Evolutionary conservation across 2,329 filamentous ascomycete species (phyloP), one percentile per base, ranked within the genome.

Genomic region (Bipolaris sorokiniana): DNA sequence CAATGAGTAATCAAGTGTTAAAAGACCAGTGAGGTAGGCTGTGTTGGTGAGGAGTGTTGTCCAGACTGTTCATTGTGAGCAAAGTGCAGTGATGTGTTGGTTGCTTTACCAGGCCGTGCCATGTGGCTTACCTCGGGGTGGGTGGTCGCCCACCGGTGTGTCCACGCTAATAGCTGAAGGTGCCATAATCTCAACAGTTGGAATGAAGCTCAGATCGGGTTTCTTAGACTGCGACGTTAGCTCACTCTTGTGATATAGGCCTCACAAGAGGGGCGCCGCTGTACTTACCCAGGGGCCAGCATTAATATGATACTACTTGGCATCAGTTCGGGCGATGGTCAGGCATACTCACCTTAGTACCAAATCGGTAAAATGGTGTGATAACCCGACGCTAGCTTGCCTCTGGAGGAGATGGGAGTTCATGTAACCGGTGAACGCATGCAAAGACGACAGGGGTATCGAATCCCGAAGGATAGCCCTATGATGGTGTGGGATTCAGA

Each of bases 11-110:
- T 92, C 84, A 58, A 96, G 88, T 1, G 90, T 91, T 49, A 96
- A 82, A 49, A 96, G 88, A 47, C 92, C 92, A 3, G 89, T 84
- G 59, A 96, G 86, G 77, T 96, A 96, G 68, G 83, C 82, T 46
- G 86, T 86, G 78, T 95, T 96, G 57, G 92, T 96, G 74, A 96
- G 92, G 66, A 96, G 84, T 13, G 88, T 90, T 23, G 90, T 91
- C 91, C 91, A 96, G 74, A 94, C 91, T 90, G 48, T 36, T 7
- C 10, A 9, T 46, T 46, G 42, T 46, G 20, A 46, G 42, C 16
- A 33, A 1, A 7, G 16, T 46, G 26, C 11, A 13, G 16, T 46
- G 16, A 22, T 18, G 26, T 11, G 23, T 28, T 20, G 10, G 2
- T 11, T 11, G 9, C 5, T 28, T 46, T 3, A n/a, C 28, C 5